phyloP scores from a whole-genome alignment of 1,284 basidiomycete genomes.

The Ceratobasidium sp. region DNA sequence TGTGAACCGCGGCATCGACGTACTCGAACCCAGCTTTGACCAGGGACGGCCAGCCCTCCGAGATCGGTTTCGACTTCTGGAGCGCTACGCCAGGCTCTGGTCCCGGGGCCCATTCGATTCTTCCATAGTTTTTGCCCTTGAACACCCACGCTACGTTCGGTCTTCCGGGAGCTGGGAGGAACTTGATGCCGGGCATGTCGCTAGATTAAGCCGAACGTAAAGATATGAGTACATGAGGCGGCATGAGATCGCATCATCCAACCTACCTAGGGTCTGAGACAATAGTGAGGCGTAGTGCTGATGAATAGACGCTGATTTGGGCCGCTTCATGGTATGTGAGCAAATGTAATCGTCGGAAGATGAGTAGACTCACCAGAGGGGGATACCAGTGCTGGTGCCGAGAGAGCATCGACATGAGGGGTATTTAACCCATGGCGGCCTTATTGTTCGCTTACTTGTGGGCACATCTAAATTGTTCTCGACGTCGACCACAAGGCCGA shows the following conservation, averaged over 20 bases:
- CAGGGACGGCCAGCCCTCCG: neutral
- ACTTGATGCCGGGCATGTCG: neutral
- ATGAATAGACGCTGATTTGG: too few species aligned
- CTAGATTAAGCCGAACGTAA: neutral
- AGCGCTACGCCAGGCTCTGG: neutral
- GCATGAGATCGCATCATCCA: neutral
- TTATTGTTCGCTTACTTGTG: too few species aligned
- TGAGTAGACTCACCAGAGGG: too few species aligned
- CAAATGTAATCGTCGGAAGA: too few species aligned
- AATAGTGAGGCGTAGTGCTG: too few species aligned
- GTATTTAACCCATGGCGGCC: too few species aligned
- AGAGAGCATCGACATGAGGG: too few species aligned
- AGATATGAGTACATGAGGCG: neutral
- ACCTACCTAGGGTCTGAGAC: too few species aligned
- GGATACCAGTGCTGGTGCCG: too few species aligned
- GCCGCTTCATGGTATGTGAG: too few species aligned
- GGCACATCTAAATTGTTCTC: too few species aligned
- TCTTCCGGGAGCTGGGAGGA: neutral
- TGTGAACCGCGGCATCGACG: neutral
- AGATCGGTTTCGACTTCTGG: neutral
- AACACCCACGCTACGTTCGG: neutral
- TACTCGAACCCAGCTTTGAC: neutral
- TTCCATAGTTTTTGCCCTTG: neutral
- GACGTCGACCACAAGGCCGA: too few species aligned
- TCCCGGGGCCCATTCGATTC: neutral